Conservation (phyloP, 352 stramenopile genomes). For the Globisporangium canariense region DNA sequence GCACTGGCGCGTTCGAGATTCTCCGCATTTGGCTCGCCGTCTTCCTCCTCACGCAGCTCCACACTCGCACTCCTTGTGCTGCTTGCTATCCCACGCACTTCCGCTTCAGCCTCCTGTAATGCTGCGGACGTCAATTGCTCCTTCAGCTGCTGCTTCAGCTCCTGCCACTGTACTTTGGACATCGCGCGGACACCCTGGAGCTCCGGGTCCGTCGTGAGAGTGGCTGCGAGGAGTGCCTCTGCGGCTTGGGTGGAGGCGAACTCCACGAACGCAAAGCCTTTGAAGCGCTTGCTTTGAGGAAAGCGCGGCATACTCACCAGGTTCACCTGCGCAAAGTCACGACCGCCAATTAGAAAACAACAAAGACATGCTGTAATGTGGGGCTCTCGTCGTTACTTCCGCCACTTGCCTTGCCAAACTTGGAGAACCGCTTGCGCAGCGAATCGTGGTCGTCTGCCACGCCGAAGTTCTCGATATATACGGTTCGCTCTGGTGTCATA, state of each 20-base stretch:
- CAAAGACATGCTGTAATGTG: no score
- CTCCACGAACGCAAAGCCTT: slow-evolving; percentile 84
- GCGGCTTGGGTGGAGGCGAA: slow-evolving; percentile 42
- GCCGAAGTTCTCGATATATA: slow-evolving; percentile 77
- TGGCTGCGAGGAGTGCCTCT: slow-evolving; percentile 23
- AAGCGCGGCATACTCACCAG: slow-evolving; percentile 78
- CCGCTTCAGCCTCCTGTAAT: background rate
- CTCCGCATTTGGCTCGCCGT: background rate
- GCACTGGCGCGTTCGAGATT: background rate
- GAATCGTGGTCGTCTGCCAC: slow-evolving; percentile 63
- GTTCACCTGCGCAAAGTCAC: slow-evolving; percentile 32
- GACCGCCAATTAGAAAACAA: background rate
- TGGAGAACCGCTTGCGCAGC: slow-evolving; percentile 46
- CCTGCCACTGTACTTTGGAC: slow-evolving; percentile 51
- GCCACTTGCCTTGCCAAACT: slow-evolving; percentile 54
- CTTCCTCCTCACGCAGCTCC: background rate
- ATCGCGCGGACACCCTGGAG: slow-evolving; percentile 48
- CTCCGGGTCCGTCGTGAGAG: slow-evolving; percentile 17
- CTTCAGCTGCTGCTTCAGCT: slow-evolving; percentile 69
- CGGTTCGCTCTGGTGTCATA: slow-evolving; percentile 38
- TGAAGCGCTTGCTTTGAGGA: slow-evolving; percentile 60
- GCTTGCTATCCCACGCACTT: background rate
- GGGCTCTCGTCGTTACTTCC: background rate
- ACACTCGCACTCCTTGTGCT: background rate
- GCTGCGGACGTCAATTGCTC: slow-evolving; percentile 23